phyloP scores from a whole-genome alignment of 768 basidiomycete genomes.

The Leccinum uliginosum region DNA sequence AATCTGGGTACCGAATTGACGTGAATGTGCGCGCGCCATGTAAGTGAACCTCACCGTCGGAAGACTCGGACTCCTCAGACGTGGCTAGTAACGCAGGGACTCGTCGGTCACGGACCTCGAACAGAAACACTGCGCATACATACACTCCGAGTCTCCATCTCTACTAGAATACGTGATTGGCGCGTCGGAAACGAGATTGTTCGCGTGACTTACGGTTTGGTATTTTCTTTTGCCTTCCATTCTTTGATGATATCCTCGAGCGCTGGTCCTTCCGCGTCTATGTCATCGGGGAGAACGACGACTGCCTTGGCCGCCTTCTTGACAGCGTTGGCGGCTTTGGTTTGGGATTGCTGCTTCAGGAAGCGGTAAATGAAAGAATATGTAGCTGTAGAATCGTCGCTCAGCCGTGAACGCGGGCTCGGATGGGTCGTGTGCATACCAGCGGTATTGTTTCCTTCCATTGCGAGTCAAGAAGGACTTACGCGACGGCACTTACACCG shows the following conservation, averaged over 20 bases:
- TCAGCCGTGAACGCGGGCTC: conserved; percentile 10
- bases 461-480: background rate
- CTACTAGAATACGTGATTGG: conserved; percentile 11
- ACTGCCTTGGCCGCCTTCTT: conserved; percentile 67
- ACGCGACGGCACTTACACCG: background rate
- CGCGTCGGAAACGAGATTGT: background rate
- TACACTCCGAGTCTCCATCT: conserved; percentile 16
- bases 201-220: conserved; percentile 25
- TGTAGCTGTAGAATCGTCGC: conserved; percentile 44
- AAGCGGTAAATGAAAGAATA: conserved; percentile 78
- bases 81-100: conserved; percentile 12
- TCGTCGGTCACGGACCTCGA: conserved; percentile 1
- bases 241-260: conserved; percentile 62
- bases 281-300: conserved; percentile 55
- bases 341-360: conserved; percentile 58
- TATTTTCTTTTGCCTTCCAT: conserved; percentile 47
- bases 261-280: conserved; percentile 43
- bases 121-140: conserved; percentile 8
- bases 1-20: conserved; percentile 8
- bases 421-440: conserved; percentile 35
- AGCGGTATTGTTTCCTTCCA: conserved; percentile 49
- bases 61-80: conserved; percentile 24
- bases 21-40: background rate
- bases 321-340: conserved; percentile 67
- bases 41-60: conserved; percentile 19